phyloP scores from a whole-genome alignment of 305 asterid genomes.

The Euphrasia arctica region DNA sequence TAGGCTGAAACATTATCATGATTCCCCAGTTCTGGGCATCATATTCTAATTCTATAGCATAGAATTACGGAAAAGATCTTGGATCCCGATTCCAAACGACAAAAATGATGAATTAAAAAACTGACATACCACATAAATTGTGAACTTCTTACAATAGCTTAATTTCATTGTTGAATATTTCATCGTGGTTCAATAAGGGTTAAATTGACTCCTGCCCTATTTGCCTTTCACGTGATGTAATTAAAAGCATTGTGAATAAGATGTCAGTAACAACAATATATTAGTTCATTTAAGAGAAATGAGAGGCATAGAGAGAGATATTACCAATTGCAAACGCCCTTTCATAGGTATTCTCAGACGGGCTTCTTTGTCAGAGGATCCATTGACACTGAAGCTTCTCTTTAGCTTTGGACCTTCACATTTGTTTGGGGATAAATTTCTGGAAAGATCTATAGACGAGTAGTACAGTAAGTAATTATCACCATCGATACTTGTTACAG shows the following conservation, averaged over 20 bases:
- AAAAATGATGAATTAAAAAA: conserved; percentile 8
- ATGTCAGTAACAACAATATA: conserved; percentile 11
- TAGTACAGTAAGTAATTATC: conserved; percentile 76
- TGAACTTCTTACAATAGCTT: conserved; percentile 12
- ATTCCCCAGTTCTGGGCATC: background rate
- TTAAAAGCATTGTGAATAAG: conserved; percentile 9
- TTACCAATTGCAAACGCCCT: conserved; percentile 89
- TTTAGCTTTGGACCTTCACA: conserved; percentile 51
- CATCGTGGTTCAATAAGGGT: conserved; percentile 11
- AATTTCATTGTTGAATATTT: conserved; percentile 3
- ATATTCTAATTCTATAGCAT: background rate
- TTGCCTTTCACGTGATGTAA: background rate
- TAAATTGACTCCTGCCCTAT: background rate
- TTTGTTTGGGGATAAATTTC: conserved; percentile 39
- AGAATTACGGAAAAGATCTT: background rate
- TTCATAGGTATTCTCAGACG: conserved; percentile 80
- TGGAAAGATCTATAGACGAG: conserved; percentile 73
- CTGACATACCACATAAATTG: conserved; percentile 2
- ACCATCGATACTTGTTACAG: conserved; percentile 82
- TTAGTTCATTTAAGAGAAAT: background rate
- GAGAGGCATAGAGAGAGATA: conserved; percentile 18
- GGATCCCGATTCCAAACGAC: conserved; percentile 12
- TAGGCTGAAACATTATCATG: background rate
- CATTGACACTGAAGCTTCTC: conserved; percentile 67
- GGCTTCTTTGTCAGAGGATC: conserved; percentile 51